A percentile compares a stretch with the other conserved stretches of the same genome.
phyloP scores from a whole-genome alignment of 352 stramenopile genomes.

The Phytopythium kandeliae region DNA sequence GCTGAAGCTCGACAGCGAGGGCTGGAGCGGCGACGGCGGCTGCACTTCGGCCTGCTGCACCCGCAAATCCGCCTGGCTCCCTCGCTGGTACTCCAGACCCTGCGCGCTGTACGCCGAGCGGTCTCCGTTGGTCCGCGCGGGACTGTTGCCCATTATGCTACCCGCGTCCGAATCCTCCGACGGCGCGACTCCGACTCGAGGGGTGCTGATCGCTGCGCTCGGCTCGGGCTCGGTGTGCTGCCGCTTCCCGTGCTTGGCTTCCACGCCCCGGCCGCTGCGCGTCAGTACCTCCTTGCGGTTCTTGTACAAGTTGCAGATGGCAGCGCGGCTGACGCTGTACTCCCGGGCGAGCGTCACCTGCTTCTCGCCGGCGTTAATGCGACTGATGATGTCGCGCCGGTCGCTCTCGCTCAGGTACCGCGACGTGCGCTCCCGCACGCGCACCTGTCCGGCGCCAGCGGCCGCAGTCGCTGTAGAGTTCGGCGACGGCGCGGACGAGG shows the following conservation, averaged over 20 bases:
- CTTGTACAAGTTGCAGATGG: slow-evolving; percentile 58
- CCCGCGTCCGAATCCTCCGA: slow-evolving; percentile 6
- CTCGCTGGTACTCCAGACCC: not conserved
- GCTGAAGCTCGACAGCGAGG: not conserved
- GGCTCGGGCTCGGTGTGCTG: slow-evolving; percentile 3
- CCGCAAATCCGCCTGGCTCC: slow-evolving; percentile 1
- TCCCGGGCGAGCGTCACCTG: slow-evolving; percentile 41
- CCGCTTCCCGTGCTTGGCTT: slow-evolving; percentile 17
- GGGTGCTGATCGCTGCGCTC: not conserved
- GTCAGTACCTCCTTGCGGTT: slow-evolving; percentile 40
- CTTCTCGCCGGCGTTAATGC: slow-evolving; percentile 40
- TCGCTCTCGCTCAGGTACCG: slow-evolving; percentile 39
- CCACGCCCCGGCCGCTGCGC: slow-evolving; percentile 18
- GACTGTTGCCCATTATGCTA: slow-evolving; percentile 3
- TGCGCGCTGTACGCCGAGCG: not conserved
- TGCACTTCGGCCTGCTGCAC: not conserved
- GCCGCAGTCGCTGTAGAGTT: not conserved
- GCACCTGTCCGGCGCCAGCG: not conserved
- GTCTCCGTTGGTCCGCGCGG: slow-evolving; percentile 1
- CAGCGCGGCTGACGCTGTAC: slow-evolving; percentile 38
- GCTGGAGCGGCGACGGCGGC: not conserved
- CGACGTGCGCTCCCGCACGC: slow-evolving; percentile 31
- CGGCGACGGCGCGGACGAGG: not conserved
- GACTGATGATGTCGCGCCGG: slow-evolving; percentile 37
- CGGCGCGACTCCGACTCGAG: not conserved